Conservation (phyloP, 2,329 filamentous ascomycete species). For the Colletotrichum echinochloae region DNA sequence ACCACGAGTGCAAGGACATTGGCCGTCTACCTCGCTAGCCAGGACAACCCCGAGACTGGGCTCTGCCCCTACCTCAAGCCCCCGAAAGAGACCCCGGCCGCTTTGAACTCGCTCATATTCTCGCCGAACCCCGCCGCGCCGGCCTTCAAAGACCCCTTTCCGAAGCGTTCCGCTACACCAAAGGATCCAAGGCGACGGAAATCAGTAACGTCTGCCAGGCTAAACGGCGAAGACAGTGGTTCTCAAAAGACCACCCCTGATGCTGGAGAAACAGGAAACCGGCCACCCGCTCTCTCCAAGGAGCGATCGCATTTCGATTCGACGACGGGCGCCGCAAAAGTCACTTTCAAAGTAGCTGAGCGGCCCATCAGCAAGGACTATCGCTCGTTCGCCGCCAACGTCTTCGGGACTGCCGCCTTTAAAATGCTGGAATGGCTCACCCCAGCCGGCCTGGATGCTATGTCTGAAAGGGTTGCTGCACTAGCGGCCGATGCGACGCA, state of each 20-base stretch:
- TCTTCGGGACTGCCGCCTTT: conserved; percentile 74
- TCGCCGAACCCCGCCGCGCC: conserved; percentile 49
- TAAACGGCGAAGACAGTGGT: conserved; percentile 12
- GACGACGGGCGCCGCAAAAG: conserved; percentile 33
- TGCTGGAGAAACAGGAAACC: conserved; percentile 9
- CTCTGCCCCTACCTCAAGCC: conserved; percentile 70
- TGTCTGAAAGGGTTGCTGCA: conserved; percentile 55
- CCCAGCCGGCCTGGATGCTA: conserved; percentile 64
- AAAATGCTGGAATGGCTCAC: conserved; percentile 80
- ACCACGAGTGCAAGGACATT: conserved; percentile 84
- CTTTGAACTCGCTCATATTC: conserved; percentile 62
- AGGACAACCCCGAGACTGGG: conserved; percentile 78
- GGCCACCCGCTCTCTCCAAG: neutral
- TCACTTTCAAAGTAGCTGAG: conserved; percentile 56
- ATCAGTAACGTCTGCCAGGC: conserved; percentile 7
- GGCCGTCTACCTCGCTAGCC: conserved; percentile 82
- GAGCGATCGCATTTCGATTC: conserved; percentile 40
- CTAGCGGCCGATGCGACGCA: conserved; percentile 46
- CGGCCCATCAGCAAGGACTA: conserved; percentile 65
- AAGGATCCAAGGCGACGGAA: conserved; percentile 30
- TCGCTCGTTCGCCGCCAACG: conserved; percentile 70
- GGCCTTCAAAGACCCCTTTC: conserved; percentile 34
- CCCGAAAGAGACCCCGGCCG: conserved; percentile 57
- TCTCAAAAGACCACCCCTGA: conserved; percentile 4
- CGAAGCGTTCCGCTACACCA: conserved; percentile 34